A percentile compares a stretch with the other conserved stretches of the same genome.
phyloP scores from a whole-genome alignment of 139 green algal species.

The Gonium pectorale region DNA sequence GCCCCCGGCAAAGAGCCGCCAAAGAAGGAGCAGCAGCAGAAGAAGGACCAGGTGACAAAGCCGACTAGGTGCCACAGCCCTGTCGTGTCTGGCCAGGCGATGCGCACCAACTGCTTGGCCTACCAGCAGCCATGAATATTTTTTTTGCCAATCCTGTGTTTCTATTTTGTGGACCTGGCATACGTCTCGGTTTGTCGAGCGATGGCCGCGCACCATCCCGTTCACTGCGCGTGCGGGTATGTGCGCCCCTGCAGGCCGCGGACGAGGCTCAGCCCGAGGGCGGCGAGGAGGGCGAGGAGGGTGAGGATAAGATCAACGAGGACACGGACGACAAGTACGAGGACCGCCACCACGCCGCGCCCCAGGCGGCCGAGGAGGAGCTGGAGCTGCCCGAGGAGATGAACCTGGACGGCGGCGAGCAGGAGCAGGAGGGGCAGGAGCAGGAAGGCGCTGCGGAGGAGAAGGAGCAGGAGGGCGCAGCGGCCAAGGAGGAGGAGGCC shows the following conservation, averaged over 20 bases:
- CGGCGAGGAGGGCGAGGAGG: slow-evolving; percentile 62
- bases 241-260: slow-evolving; percentile 11
- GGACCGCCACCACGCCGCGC: slow-evolving; percentile 45
- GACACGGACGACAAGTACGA: slow-evolving; percentile 58
- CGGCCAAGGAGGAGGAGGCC: slow-evolving; percentile 38
- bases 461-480: slow-evolving; percentile 47
- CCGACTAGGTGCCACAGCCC: no score
- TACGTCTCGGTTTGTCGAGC: no score
- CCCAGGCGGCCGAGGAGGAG: slow-evolving; percentile 73
- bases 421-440: slow-evolving; percentile 48
- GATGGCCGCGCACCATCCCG: not conserved
- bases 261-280: slow-evolving; percentile 53
- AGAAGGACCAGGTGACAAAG: slow-evolving; percentile 40
- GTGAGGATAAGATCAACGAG: slow-evolving; percentile 59
- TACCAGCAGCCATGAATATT: no score
- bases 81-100: no score
- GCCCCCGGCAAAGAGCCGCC: slow-evolving; percentile 16
- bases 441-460: slow-evolving; percentile 8
- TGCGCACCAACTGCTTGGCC: no score
- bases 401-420: slow-evolving; percentile 84
- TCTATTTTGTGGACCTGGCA: no score
- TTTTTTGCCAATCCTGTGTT: no score
- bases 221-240: not conserved
- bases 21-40: slow-evolving; percentile 56
- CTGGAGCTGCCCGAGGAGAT: slow-evolving; percentile 87